A percentile compares a stretch with the other conserved stretches of the same genome.
Conservation (phyloP, 2,329 filamentous ascomycete species). For the Trichocomaceae sp. region DNA sequence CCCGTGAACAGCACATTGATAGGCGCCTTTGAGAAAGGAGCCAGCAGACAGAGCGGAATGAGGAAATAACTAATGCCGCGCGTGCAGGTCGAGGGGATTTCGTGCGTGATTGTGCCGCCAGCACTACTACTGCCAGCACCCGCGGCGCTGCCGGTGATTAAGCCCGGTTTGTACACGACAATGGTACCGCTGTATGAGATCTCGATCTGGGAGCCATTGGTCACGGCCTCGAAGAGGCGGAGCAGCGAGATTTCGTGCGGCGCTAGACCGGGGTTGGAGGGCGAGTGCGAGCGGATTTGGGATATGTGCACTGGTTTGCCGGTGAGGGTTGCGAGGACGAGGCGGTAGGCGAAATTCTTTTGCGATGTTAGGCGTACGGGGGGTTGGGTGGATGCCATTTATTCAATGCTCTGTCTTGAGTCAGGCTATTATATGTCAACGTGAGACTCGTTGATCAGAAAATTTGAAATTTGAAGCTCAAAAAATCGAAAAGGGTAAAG, state of each 20-base stretch:
- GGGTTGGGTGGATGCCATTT: constrained; percentile 17
- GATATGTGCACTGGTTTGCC: constrained; percentile 86
- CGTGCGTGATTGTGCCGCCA: constrained; percentile 71
- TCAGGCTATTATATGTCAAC: too few relatives aligned
- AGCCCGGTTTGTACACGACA: constrained; percentile 81
- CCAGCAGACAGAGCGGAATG: constrained; percentile 78
- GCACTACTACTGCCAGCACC: constrained; percentile 59
- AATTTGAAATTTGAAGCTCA: not conserved
- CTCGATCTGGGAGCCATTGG: constrained; percentile 90
- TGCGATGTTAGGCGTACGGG: constrained; percentile 74
- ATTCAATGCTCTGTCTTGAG: not conserved
- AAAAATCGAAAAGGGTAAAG: constrained; percentile 4
- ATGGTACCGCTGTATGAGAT: constrained; percentile 96
- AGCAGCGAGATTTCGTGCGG: constrained; percentile 93
- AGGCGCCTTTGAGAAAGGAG: constrained; percentile 85
- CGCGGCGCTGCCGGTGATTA: constrained; percentile 78
- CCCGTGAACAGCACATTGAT: constrained; percentile 88
- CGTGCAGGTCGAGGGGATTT: constrained; percentile 66
- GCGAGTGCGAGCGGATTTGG: constrained; percentile 81
- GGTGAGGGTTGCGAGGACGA: constrained; percentile 85
- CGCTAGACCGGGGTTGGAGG: constrained; percentile 79
- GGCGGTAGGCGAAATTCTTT: constrained; percentile 71
- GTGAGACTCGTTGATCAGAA: not conserved
- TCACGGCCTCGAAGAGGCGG: constrained; percentile 86
- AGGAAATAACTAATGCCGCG: constrained; percentile 89